Conservation (phyloP, 495 filamentous ascomycete species). For the Hypomontagnella submonticulosa region DNA sequence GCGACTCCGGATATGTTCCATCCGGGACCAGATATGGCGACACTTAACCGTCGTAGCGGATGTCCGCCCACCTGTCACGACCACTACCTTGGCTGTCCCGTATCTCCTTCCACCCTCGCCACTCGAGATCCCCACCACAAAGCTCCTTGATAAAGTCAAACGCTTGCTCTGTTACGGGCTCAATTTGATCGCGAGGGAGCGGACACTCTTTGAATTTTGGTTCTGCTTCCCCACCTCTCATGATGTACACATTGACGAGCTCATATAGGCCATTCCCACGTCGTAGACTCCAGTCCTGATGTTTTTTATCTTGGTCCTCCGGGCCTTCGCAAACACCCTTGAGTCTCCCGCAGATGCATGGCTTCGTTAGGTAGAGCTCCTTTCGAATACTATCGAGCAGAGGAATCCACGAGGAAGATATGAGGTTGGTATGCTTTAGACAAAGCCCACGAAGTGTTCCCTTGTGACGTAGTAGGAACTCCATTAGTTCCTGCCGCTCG, state of each 20-base stretch:
- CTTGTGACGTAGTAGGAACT: conserved; percentile 26
- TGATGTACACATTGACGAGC: not conserved
- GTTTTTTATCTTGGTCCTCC: too few relatives aligned
- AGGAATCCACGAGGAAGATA: conserved; percentile 26
- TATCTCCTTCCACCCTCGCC: too few relatives aligned
- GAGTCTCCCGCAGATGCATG: conserved; percentile 20
- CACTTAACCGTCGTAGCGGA: too few relatives aligned
- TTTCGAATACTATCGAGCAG: conserved; percentile 27
- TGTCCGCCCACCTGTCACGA: too few relatives aligned
- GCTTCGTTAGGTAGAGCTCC: conserved; percentile 22
- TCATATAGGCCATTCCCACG: not conserved
- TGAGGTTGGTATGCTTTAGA: conserved; percentile 14
- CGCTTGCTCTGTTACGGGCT: too few relatives aligned
- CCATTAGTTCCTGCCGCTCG: conserved; percentile 26
- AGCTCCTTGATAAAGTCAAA: too few relatives aligned
- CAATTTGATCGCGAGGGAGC: not conserved
- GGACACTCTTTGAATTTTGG: not conserved
- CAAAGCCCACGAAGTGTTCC: conserved; percentile 24
- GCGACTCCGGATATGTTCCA: too few relatives aligned
- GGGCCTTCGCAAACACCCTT: not conserved
- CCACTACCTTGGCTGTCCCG: too few relatives aligned
- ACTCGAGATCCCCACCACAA: too few relatives aligned
- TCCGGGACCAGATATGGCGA: too few relatives aligned
- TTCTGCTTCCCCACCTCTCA: not conserved
- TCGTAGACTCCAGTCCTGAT: not conserved